Evolutionary conservation across 23 red algal genomes (phyloP), one percentile per base, ranked within the genome.

Genomic region (Cyanidium caldarium): DNA sequence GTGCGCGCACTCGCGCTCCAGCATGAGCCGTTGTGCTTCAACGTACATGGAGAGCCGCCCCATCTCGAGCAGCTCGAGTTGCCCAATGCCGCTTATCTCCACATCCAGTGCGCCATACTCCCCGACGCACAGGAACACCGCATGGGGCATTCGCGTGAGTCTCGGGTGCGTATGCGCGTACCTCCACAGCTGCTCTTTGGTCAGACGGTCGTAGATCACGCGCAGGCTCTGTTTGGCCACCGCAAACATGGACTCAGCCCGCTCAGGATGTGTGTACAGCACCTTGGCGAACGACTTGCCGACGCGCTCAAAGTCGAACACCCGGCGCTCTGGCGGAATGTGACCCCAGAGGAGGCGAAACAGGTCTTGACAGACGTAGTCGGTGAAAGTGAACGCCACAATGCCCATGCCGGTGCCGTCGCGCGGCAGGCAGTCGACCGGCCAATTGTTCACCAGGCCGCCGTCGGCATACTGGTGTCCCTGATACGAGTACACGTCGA

Each of bases 381-480:
- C 51, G 31, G 19, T 61, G 51, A 61, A 61, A 28, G 51, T 28
- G 23, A 61, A 61, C n/a, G 70, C 44, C 46, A 75, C 70, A 17
- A 75, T 51, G 36, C 70, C 70, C 2, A 75, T 42, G 1, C 70
- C 70, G 51, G 51, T 61, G 41, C 41, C 41, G 36, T 58, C 42
- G 1, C 43, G 45, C 1, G 70, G 70, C 58, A 75, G 33, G 15
- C 37, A 34, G 43, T 75, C 70, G 1, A 75, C 70, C 1, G 70
- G 70, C 46, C 46, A 75, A n/a, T 75, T 75, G 21, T 75, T 75
- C 2, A 61, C 58, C 39, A 75, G 58, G 19, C 70, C 70, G 14
- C 70, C 70, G 38, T 75, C 70, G 10, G 37, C 40, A 46, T 75
- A 75, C n/a, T 61, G 33, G 25, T 75, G 70, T 75, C 70, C 70